phyloP scores from a whole-genome alignment of 139 green algal species.

The Chlamydomonas sp. region DNA sequence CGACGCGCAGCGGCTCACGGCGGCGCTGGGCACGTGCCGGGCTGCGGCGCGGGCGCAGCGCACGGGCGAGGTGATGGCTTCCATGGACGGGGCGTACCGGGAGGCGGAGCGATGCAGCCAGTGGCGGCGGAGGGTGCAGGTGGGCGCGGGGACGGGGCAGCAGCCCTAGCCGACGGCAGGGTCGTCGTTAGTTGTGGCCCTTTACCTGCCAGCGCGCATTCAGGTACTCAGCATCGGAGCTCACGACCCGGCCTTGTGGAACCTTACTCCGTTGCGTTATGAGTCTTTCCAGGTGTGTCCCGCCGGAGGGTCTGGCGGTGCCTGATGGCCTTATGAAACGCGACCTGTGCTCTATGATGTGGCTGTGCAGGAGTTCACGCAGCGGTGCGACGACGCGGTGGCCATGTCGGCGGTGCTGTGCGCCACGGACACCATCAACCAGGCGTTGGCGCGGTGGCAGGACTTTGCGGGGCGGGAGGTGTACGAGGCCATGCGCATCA shows the following conservation, averaged over 20 bases:
- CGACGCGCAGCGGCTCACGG: conserved; percentile 8
- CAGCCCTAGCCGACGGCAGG: neutral
- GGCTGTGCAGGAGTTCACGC: conserved; percentile 28
- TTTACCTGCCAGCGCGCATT: too few species aligned
- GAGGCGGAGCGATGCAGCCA: conserved; percentile 34
- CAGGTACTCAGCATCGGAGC: too few species aligned
- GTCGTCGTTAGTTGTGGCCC: too few species aligned
- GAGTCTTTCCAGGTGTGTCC: too few species aligned
- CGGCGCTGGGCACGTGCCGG: neutral
- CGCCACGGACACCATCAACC: conserved; percentile 24
- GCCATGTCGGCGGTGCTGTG: neutral
- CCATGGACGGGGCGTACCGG: conserved; percentile 34
- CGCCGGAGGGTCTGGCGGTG: too few species aligned
- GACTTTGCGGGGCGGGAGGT: conserved; percentile 18
- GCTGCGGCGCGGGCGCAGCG: neutral
- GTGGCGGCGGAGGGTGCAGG: conserved; percentile 32
- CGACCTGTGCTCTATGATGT: too few species aligned
- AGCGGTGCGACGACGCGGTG: neutral
- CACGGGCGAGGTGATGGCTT: neutral
- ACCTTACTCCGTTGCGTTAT: too few species aligned
- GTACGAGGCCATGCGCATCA: conserved; percentile 14
- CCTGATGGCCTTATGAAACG: too few species aligned
- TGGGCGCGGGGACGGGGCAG: neutral
- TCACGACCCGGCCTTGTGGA: too few species aligned
- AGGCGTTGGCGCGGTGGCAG: conserved; percentile 26